Base-by-base conservation (phyloP, 2,329 filamentous ascomycete genomes). In the Myriangium duriaei region DNA sequence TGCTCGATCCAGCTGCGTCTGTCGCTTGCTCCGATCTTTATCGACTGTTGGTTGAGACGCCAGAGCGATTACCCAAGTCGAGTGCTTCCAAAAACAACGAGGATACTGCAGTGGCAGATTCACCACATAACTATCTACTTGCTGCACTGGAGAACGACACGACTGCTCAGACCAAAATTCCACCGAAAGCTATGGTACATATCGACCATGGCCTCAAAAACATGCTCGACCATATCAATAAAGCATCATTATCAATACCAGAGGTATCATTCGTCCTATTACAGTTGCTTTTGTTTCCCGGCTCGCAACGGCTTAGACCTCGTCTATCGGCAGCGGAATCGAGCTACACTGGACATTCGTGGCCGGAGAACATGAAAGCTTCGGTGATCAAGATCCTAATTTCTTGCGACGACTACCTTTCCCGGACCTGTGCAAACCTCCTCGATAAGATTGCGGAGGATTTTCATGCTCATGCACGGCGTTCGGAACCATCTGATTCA, bases 251-350 rank as follows among this genome's bases (percentile, higher is more conserved):
- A 7, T 59, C 65, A 34, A 56, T 62, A 9, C 63, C 69, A 46
- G 69, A 75, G 45, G 62, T 68, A 11, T 65, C 65, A 3, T 71
- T 69, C 45, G 49, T 57, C 10, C 77, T 72, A 68, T 50, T 77
- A n/a, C 59, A 64, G 42, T 49, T 53, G 9, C 57, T 76, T 14
- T 55, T 76, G 4, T 59, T 59, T 37, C 65, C 67, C 2, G 52
- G 57, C 3, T 54, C 46, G 7, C 49, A 51, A 12, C 24, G 12
- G 5, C 30, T 11, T 14, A 28, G n/a, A 34, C 42, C 40, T 43
- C 45, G 45, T 4, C 9, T 44, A 43, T 34, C 44, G 12, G 12
- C 32, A 12, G 40, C 50, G 34, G 48, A 57, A 15, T 69, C 70
- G 2, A 64, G 63, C 39, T 79, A 79, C 47, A 55, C 62, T 15